Base-by-base conservation (phyloP, 306 rosid genomes). In the Potentilla sterilis region DNA sequence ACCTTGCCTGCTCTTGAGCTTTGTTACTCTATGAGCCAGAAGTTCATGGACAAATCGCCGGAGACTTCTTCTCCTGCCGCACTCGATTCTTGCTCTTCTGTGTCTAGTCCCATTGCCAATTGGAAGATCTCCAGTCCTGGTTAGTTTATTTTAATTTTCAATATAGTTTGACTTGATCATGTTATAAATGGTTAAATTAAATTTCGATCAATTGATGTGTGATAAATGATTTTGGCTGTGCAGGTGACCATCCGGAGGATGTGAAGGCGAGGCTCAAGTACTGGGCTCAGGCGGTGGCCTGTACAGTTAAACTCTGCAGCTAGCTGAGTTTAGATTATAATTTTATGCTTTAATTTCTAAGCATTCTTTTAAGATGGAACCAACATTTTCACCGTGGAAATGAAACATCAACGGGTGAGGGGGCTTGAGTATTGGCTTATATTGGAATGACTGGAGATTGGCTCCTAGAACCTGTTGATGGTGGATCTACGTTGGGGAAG, bases 81-180 rank as follows among this genome's bases (percentile, higher is more conserved):
- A 3, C 15, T 57, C 0, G 89, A 81, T 71, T 81, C 91, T 9
- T 76, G 78, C 67, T 78, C 89, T 10, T 76, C 96, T 4, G 62
- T 55, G 11, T 78, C 92, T 1, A 78, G 74, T 46, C 85, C 90
- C 7, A 81, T 89, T 52, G 92, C 96, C 51, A 93, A 82, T 28
- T 93, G 97, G 97, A 89, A 78, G 83, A 91, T 93, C 90, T 93
- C 98, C 3, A 90, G 96, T 75, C 97, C 95, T 54, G 97, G 97
- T 87, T 69, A 81, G 82, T 72, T 0, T 28, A 28, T 28, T 28
- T 28, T 28, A 28, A 28, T 28, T 28, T 28, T 28, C 28, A 28
- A 28, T 28, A 28, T 28, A 28, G 28, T 28, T 28, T 28, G 28
- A 28, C 28, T 28, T 28, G 28, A 28, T 28, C 28, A 28, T 28